Percentiles rank a stretch among this genome's conserved stretches.
Evolutionary conservation across 441 rosid species (phyloP).

Genomic region (Daphne laureola): DNA sequence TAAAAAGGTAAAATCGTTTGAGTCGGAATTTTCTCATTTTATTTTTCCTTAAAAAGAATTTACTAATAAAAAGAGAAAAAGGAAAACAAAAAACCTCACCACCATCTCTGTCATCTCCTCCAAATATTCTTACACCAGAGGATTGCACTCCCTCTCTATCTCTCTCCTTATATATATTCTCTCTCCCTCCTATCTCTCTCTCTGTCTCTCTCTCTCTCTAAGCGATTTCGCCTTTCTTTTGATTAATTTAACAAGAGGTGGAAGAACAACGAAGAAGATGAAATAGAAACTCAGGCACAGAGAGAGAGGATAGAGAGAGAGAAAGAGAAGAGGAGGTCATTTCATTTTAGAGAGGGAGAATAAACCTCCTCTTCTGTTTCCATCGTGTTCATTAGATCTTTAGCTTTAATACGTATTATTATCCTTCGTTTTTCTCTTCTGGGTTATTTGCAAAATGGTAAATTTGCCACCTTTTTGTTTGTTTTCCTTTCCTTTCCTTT

Average conservation of each 20-base stretch:
- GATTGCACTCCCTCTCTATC: conserved; percentile 34
- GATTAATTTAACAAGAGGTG: conserved; percentile 46
- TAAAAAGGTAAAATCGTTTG: neutral
- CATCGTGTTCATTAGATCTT: conserved; percentile 63
- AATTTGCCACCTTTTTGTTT: conserved; percentile 11
- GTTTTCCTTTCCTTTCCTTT: neutral
- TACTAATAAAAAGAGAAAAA: neutral
- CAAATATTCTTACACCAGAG: conserved; percentile 52
- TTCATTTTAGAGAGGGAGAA: no score
- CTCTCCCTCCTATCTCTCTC: conserved; percentile 16
- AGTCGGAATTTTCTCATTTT: neutral
- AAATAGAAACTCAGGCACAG: conserved; percentile 24
- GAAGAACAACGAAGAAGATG: conserved; percentile 55
- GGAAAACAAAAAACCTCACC: conserved; percentile 17
- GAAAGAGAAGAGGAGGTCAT: conserved; percentile 25
- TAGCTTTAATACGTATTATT: conserved; percentile 29
- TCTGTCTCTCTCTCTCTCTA: conserved; percentile 23
- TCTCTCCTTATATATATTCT: conserved; percentile 27
- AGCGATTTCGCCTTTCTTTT: conserved; percentile 49
- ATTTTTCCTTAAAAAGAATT: neutral
- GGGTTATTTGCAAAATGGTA: conserved; percentile 60
- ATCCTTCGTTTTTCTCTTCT: conserved; percentile 43
- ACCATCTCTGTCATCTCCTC: conserved; percentile 37
- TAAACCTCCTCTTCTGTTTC: conserved; percentile 38
- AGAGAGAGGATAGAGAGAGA: conserved; percentile 23